Percentiles rank a stretch among this genome's conserved stretches.
Conservation (phyloP, 2,329 filamentous ascomycete genomes). For the Aspergillus melleus region DNA sequence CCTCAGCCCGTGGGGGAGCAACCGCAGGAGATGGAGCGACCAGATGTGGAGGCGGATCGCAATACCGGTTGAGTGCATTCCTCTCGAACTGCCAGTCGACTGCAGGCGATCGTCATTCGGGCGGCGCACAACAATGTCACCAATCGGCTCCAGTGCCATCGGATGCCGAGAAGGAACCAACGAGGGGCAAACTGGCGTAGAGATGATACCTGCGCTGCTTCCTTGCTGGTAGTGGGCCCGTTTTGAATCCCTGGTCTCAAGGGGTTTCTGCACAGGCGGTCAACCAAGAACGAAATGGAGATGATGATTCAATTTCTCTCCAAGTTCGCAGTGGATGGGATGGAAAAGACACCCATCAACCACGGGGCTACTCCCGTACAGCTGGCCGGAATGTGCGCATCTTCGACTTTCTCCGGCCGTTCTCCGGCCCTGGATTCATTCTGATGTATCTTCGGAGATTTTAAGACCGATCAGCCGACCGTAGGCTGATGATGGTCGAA, state of each 20-base stretch:
- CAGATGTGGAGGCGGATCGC: neutral
- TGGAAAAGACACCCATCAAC: neutral
- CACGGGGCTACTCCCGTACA: neutral
- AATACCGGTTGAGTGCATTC: neutral
- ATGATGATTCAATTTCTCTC: neutral
- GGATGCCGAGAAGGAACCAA: neutral
- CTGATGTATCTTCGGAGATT: neutral
- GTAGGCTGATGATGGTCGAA: neutral
- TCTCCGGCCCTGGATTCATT: neutral
- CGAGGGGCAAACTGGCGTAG: neutral
- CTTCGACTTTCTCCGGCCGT: neutral
- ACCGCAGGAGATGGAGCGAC: conserved; percentile 16
- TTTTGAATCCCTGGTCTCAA: neutral
- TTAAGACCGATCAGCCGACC: neutral
- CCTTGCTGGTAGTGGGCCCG: conserved; percentile 1
- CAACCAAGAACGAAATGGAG: neutral
- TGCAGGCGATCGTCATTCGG: neutral
- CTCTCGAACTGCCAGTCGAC: neutral
- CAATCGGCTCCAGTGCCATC: neutral
- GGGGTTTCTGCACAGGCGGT: neutral
- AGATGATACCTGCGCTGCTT: neutral
- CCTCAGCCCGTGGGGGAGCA: conserved; percentile 3
- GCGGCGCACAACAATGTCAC: neutral
- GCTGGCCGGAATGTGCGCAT: neutral
- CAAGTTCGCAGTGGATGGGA: neutral